A percentile compares a stretch with the other conserved stretches of the same genome.
Conservation (phyloP, 1,139 yeast genomes). For the Suhomyces terraborum region DNA sequence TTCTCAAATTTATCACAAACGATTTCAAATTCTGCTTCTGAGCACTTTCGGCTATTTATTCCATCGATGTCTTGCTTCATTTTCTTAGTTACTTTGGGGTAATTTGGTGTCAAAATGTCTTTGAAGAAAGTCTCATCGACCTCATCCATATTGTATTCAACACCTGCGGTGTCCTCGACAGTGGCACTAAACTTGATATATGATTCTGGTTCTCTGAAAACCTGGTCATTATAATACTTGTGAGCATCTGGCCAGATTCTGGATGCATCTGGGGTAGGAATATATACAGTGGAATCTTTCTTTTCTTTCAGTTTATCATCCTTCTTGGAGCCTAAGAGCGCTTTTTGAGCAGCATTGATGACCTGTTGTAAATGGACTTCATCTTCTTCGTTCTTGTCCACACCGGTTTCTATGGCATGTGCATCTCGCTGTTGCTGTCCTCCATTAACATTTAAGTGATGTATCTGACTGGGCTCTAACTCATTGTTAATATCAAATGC, state of each 20-base stretch:
- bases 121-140: slow-evolving; percentile 69
- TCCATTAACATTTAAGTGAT: slow-evolving; percentile 44
- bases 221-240: slow-evolving; percentile 63
- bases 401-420: slow-evolving; percentile 95
- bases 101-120: slow-evolving; percentile 39
- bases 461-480: slow-evolving; percentile 48
- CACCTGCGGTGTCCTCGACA: slow-evolving; percentile 89
- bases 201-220: slow-evolving; percentile 70
- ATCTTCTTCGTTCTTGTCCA: slow-evolving; percentile 95
- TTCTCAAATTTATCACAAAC: slow-evolving; percentile 75
- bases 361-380: slow-evolving; percentile 96
- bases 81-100: slow-evolving; percentile 26
- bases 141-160: slow-evolving; percentile 89
- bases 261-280: slow-evolving; percentile 97
- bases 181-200: slow-evolving; percentile 92
- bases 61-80: slow-evolving; percentile 19
- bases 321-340: slow-evolving; percentile 43
- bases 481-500: slow-evolving; percentile 58
- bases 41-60: slow-evolving; percentile 36
- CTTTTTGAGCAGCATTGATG: slow-evolving; percentile 72
- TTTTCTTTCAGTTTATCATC: slow-evolving; percentile 37
- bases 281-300: slow-evolving; percentile 54
- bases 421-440: slow-evolving; percentile 75
- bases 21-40: slow-evolving; percentile 85
- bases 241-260: slow-evolving; percentile 75